Base-by-base conservation (phyloP, 495 filamentous ascomycete genomes). In the Talaromyces trachyspermus region DNA sequence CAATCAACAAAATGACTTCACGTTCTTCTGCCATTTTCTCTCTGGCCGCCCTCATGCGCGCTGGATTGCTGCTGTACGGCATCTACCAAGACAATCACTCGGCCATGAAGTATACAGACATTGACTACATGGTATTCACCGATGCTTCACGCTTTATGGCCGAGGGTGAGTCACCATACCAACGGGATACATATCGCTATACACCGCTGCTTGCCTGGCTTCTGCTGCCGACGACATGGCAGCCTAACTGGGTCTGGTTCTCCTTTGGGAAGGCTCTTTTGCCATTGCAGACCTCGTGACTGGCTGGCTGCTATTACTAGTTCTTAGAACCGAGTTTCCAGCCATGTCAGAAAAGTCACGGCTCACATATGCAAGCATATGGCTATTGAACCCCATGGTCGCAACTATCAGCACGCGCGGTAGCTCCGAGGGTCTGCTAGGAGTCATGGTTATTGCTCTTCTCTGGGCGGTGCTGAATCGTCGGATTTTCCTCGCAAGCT, bases 71-170 rank as follows among this genome's bases (percentile, higher is more conserved):
- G 19, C 52, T 91, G 50, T 96, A 95, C 63, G 92, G 94, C 29
- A 76, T 86, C 47, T 84, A 83, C 70, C 92, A 98, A 74, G 92
- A 98, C 62, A 81, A 86, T 49, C 74, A 87, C 67, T 92, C 89
- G 8, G 76, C 89, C 2, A 66, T 98, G 55, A 95, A 95, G 66
- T 98, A 96, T 74, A 98, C 94, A 44, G 92, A 98, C 65, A 95
- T 98, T 59, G 92, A 98, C 76, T 98, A 98, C 72, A 81, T 86
- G 55, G 92, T 98, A 50, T 98, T 98, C 74, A 97, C 94, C n/a
- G 89, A 95, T 61, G 92, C 92, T 8, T 78, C 94, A 6, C 86
- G 85, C 50, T 90, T 84, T 60, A 75, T 87, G 33, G 65, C 75
- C 0, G 69, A 63, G 20, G 72, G 85, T 2, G 61, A 55, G 2